Conservation (phyloP, 1,139 yeast species). For the Suhomyces maxii region DNA sequence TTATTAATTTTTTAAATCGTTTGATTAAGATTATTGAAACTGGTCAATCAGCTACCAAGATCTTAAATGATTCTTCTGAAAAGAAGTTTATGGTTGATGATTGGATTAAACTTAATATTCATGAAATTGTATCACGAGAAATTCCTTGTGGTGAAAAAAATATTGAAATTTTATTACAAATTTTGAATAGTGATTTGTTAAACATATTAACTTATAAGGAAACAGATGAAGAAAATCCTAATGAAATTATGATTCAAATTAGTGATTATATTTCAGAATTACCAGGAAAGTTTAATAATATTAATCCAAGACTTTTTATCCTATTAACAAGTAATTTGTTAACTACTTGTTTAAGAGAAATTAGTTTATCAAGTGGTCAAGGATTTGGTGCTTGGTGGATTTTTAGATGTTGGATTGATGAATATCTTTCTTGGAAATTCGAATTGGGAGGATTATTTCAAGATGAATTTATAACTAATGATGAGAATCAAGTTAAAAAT, state of each 20-base stretch:
- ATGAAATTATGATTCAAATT: slow-evolving; percentile 16
- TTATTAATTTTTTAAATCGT: slow-evolving; percentile 57
- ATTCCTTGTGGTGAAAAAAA: slow-evolving; percentile 49
- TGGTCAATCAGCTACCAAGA: slow-evolving; percentile 54
- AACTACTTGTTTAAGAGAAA: slow-evolving; percentile 66
- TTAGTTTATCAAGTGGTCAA: slow-evolving; percentile 58
- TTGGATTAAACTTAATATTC: slow-evolving; percentile 58
- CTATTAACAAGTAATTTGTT: slow-evolving; percentile 55
- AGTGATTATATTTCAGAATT: slow-evolving; percentile 36
- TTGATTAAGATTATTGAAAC: slow-evolving; percentile 61
- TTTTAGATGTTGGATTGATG: slow-evolving; percentile 75
- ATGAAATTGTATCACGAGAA: slow-evolving; percentile 52
- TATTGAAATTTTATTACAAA: slow-evolving; percentile 32
- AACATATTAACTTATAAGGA: slow-evolving; percentile 28
- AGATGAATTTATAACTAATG: slow-evolving; percentile 25
- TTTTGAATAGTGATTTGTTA: slow-evolving; percentile 46
- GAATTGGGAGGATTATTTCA: slow-evolving; percentile 66
- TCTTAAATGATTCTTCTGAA: slow-evolving; percentile 48
- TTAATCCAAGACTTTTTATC: slow-evolving; percentile 58
- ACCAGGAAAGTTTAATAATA: slow-evolving; percentile 47
- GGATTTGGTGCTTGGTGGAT: slow-evolving; percentile 81
- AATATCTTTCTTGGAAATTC: slow-evolving; percentile 67
- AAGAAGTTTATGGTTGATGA: slow-evolving; percentile 56
- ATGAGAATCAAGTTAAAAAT: not conserved
- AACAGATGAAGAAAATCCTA: slow-evolving; percentile 13